These are phyloP conservation scores for Aspergillus proliferans DNA, from an alignment of 2,329 filamentous ascomycete genomes.

Conservation along the genomic window DNA sequence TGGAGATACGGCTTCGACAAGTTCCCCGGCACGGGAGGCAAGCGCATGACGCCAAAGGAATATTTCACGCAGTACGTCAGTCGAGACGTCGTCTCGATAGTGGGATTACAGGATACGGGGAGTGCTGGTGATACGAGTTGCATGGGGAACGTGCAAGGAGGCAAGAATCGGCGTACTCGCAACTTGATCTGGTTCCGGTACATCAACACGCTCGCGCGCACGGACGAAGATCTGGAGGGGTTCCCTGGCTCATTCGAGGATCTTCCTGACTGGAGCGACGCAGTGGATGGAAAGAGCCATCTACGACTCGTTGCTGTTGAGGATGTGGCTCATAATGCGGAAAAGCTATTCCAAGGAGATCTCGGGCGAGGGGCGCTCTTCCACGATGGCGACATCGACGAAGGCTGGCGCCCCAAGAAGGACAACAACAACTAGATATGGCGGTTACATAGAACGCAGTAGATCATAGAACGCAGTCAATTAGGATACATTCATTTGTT, in stretches of 20 bases:
- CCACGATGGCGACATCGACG: conserved; percentile 5
- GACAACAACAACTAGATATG: neutral
- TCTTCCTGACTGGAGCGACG: conserved; percentile 10
- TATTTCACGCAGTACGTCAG: conserved; percentile 10
- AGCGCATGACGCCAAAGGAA: conserved; percentile 6
- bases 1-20: conserved; percentile 12
- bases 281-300: conserved; percentile 5
- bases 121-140: conserved; percentile 10
- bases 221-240: conserved; percentile 8
- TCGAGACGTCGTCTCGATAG: conserved; percentile 8
- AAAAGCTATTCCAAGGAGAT: conserved; percentile 4
- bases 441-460: neutral
- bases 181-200: conserved; percentile 13
- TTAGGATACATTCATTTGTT: neutral
- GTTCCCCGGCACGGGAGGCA: conserved; percentile 8
- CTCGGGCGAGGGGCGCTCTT: conserved; percentile 7
- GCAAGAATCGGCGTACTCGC: conserved; percentile 7
- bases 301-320: conserved; percentile 9
- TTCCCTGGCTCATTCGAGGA: conserved; percentile 6
- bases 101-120: conserved; percentile 9
- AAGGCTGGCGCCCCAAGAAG: conserved; percentile 7
- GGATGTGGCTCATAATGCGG: conserved; percentile 8
- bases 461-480: neutral
- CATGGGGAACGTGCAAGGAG: conserved; percentile 10
- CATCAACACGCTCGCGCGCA: conserved; percentile 10